These are phyloP conservation scores for Thalassiosira mediterranea DNA, from an alignment of 352 stramenopile genomes.

Conservation along the genomic window DNA sequence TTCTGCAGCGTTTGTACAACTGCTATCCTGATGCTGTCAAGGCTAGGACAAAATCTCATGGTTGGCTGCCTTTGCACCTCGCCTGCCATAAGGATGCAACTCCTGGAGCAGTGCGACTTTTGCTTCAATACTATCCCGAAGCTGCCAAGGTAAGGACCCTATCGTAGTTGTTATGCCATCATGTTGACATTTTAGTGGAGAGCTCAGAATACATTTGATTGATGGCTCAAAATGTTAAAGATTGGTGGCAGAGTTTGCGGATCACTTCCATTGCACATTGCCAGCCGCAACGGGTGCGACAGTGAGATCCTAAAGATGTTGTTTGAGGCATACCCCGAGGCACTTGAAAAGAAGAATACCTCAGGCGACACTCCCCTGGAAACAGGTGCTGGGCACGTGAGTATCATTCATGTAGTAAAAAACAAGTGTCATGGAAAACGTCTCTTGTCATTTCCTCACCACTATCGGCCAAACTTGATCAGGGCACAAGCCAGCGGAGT, in stretches of 20 bases:
- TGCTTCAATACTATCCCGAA: conserved; percentile 47
- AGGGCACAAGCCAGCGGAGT: conserved; percentile 16
- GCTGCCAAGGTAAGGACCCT: too few species aligned
- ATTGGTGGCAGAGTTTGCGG: conserved; percentile 38
- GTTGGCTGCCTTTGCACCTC: conserved; percentile 48
- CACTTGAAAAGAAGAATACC: conserved; percentile 37
- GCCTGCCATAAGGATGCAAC: conserved; percentile 43
- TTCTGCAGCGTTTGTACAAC: conserved; percentile 44
- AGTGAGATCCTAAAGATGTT: conserved; percentile 47
- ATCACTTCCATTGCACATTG: conserved; percentile 50
- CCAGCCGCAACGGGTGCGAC: conserved; percentile 36
- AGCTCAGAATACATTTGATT: too few species aligned
- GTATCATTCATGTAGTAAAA: too few species aligned
- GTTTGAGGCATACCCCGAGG: conserved; percentile 43
- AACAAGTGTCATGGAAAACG: too few species aligned
- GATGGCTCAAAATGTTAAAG: too few species aligned
- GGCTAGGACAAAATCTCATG: conserved; percentile 35
- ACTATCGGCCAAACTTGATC: not conserved
- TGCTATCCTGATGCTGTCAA: conserved; percentile 50
- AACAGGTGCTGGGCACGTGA: conserved; percentile 28
- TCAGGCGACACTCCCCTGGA: conserved; percentile 36
- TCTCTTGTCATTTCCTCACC: not conserved
- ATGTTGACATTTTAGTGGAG: too few species aligned
- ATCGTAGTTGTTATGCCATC: too few species aligned
- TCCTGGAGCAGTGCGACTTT: conserved; percentile 29